phyloP scores from a whole-genome alignment of 2,329 filamentous ascomycete genomes.

The Trichoderma atroviride region DNA sequence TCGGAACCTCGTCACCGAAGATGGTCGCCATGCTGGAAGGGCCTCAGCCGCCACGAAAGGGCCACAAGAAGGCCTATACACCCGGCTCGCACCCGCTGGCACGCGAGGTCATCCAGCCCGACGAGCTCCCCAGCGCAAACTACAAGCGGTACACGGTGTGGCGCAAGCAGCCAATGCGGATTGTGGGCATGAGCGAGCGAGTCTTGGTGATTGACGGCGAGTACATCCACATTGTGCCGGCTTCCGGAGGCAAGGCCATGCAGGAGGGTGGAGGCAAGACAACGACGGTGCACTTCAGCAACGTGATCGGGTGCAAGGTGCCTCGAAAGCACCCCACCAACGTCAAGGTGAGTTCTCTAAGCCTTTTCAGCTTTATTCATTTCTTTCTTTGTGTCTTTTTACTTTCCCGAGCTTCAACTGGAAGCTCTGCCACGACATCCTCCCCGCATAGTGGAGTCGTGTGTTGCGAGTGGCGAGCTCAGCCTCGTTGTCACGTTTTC shows the following conservation, averaged over 20 bases:
- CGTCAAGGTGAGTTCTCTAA: constrained; percentile 63
- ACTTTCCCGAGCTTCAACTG: background rate
- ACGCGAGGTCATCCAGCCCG: constrained; percentile 62
- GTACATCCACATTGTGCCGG: constrained; percentile 83
- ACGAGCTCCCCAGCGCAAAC: constrained; percentile 59
- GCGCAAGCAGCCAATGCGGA: constrained; percentile 80
- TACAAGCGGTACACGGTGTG: constrained; percentile 80
- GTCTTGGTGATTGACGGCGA: constrained; percentile 81
- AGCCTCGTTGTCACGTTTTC: constrained; percentile 4
- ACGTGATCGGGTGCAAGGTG: constrained; percentile 80
- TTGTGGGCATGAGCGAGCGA: constrained; percentile 74
- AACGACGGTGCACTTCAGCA: constrained; percentile 80
- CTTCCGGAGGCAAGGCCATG: constrained; percentile 65
- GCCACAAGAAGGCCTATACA: constrained; percentile 54
- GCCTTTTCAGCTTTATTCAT: background rate
- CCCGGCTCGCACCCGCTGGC: constrained; percentile 68
- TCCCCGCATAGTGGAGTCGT: background rate
- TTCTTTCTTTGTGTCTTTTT: background rate
- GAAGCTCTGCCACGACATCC: background rate
- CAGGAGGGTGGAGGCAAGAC: constrained; percentile 69
- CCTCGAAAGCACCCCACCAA: constrained; percentile 78
- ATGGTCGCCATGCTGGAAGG: constrained; percentile 57
- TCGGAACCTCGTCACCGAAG: constrained; percentile 71
- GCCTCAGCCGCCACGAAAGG: constrained; percentile 47
- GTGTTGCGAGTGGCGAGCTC: background rate